Conservation (phyloP, 2,329 filamentous ascomycete genomes). For the Ascochyta lentis region DNA sequence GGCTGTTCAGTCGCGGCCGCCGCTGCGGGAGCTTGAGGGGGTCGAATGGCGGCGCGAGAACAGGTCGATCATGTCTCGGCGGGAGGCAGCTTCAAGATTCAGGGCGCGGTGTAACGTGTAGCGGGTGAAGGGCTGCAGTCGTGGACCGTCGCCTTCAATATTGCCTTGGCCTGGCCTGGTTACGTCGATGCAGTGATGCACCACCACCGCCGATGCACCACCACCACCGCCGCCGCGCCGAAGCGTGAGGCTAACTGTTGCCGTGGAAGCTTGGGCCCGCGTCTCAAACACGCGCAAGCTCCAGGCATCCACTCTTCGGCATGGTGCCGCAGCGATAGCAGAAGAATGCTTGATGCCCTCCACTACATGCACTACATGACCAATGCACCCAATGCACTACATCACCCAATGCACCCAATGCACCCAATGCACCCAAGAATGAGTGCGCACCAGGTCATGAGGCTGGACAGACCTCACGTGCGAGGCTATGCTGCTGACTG, state of each 20-base stretch:
- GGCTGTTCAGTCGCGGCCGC: conserved; percentile 34
- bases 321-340: conserved; percentile 1
- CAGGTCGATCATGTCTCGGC: conserved; percentile 40
- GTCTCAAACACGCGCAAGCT: conserved; percentile 19
- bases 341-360: conserved; percentile 7
- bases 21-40: conserved; percentile 31
- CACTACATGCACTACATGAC: too few relatives aligned
- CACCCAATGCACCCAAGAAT: too few relatives aligned
- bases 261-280: not conserved
- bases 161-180: not conserved
- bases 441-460: not conserved
- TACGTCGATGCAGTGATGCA: not conserved
- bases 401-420: too few relatives aligned
- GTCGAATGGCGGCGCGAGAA: conserved; percentile 28
- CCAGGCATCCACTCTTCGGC: conserved; percentile 24
- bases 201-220: not conserved
- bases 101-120: not conserved
- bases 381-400: too few relatives aligned
- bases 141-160: not conserved
- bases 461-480: conserved; percentile 27
- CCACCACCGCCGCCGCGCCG: not conserved
- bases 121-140: not conserved
- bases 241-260: too few relatives aligned
- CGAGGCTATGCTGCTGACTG: conserved; percentile 21
- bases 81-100: not conserved